Evolutionary conservation across 75 land plant genomes (phyloP).

Genomic region (Picea sitchensis): DNA sequence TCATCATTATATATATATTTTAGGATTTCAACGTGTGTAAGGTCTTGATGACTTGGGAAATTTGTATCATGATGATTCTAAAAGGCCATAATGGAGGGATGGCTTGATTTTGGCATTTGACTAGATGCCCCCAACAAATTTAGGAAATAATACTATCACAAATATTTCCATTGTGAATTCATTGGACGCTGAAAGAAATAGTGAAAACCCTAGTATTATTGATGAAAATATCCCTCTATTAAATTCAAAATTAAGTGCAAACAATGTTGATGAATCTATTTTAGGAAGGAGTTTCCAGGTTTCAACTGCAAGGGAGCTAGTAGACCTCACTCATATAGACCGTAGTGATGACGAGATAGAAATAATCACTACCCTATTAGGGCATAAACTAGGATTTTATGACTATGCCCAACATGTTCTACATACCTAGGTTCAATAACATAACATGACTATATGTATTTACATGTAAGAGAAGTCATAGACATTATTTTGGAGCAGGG

Average conservation of each 20-base stretch:
- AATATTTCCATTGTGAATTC: neutral
- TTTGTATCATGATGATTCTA: neutral
- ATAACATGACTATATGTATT: too few relatives aligned
- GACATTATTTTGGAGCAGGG: too few relatives aligned
- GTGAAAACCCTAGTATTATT: neutral
- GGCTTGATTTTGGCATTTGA: neutral
- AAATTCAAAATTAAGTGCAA: neutral
- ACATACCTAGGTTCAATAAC: too few relatives aligned
- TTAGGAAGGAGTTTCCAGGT: neutral
- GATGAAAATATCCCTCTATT: neutral
- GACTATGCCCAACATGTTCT: too few relatives aligned
- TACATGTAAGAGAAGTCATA: too few relatives aligned
- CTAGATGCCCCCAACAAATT: neutral
- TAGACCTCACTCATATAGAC: conserved; percentile 5
- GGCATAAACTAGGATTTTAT: too few relatives aligned
- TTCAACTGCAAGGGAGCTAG: neutral
- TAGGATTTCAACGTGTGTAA: neutral
- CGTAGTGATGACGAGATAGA: neutral
- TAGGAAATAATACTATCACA: neutral
- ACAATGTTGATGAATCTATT: neutral
- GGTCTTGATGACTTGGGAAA: neutral
- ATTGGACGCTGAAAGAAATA: neutral
- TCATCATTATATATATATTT: neutral
- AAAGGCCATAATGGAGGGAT: neutral
- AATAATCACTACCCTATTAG: neutral